Evolutionary conservation across 2,329 filamentous ascomycete species (phyloP), one percentile per base, ranked within the genome.

Genomic region (Ceratocystis harringtonii): DNA sequence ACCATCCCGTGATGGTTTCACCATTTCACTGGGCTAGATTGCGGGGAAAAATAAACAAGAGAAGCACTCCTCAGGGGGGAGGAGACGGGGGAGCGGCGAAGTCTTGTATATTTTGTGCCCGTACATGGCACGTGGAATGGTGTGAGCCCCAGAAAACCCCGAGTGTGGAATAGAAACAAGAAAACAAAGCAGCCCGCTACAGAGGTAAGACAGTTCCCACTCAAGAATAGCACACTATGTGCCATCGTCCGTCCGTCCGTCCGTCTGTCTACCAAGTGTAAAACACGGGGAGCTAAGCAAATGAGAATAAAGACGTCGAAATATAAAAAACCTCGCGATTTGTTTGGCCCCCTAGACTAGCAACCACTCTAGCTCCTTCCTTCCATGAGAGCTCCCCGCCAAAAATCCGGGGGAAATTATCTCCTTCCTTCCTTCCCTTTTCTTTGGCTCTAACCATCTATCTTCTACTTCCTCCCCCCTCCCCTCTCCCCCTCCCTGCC

Each of bases 1-100:
- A 58, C 36, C 17, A 36, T 58, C 25, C 55, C 55, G 55, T 58
- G 55, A 58, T 58, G 55, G 55, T 58, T 58, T 58, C 55, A 58
- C 55, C 17, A 58, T 58, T 41, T 41, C 55, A 4, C 30, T 30
- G 55, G 36, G 17, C 55, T 30, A 28, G 55, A 58, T 58, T 58
- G 55, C 55, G 55, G 55, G 55, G 55, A 36, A 58, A 28, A n/a
- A 58, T 17, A 36, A 36, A 7, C 15, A 58, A 28, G n/a, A 58
- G 55, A 58, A 36, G 25, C 15, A 15, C 28, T n/a, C 2, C 32
- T 58, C 30, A 19, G 25, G 50, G 50, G 50, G 10, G 8, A 52
- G 10, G 22, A 3, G n/a, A n/a, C n/a, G n/a, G n/a, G 45, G 22
- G 22, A 25, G 22, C 28, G n/a, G 48, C 19, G 22, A 25, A 28